phyloP scores from a whole-genome alignment of 2,329 filamentous ascomycete species.

The Ascochyta fabae region DNA sequence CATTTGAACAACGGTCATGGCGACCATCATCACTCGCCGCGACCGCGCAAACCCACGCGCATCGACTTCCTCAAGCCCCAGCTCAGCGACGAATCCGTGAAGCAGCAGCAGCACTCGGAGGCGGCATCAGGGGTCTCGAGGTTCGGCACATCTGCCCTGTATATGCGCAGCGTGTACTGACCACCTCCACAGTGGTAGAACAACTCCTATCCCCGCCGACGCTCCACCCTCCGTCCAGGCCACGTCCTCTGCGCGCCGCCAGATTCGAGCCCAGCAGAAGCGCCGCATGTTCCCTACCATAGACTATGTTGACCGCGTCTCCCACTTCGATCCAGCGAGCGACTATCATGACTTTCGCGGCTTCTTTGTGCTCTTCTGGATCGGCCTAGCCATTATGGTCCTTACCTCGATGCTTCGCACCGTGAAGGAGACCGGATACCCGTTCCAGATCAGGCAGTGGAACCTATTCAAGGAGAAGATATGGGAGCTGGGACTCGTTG shows the following conservation, averaged over 20 bases:
- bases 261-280: constrained; percentile 79
- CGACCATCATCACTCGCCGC: constrained; percentile 41
- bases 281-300: constrained; percentile 90
- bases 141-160: constrained; percentile 53
- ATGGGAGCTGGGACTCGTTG: constrained; percentile 82
- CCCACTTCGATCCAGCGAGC: constrained; percentile 91
- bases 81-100: constrained; percentile 40
- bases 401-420: constrained; percentile 93
- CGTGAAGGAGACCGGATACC: constrained; percentile 89
- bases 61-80: constrained; percentile 46
- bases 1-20: constrained; percentile 31
- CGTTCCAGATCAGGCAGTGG: constrained; percentile 87
- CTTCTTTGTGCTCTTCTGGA: constrained; percentile 99
- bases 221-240: constrained; percentile 91
- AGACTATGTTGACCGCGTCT: constrained; percentile 87
- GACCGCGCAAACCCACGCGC: constrained; percentile 45
- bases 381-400: constrained; percentile 94
- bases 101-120: constrained; percentile 27
- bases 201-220: constrained; percentile 84
- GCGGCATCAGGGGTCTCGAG: constrained; percentile 45
- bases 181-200: constrained; percentile 67
- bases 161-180: constrained; percentile 22
- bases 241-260: constrained; percentile 82
- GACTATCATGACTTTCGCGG: constrained; percentile 94
- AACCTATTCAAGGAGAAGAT: constrained; percentile 85